These are phyloP conservation scores for Candida golubevii DNA, from an alignment of 805 yeast species.

Conservation along the genomic window DNA sequence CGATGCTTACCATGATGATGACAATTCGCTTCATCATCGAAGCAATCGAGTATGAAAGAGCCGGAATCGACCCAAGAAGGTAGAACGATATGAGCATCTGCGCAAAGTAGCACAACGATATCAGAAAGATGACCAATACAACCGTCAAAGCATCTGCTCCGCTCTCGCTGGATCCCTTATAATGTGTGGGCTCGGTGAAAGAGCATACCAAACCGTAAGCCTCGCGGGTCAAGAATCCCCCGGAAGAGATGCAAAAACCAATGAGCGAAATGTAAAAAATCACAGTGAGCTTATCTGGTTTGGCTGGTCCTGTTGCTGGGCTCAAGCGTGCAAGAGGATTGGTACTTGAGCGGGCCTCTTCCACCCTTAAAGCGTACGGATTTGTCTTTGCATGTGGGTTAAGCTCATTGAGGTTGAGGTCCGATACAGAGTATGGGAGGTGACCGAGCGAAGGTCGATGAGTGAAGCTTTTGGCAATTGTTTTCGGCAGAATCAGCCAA, in stretches of 20 bases:
- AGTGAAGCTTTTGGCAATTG: constrained; percentile 5
- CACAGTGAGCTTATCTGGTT: constrained; percentile 78
- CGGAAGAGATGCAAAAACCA: constrained; percentile 68
- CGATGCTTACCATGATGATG: constrained; percentile 70
- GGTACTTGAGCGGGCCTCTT: background rate
- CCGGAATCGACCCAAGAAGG: constrained; percentile 73
- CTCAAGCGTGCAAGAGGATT: constrained; percentile 20
- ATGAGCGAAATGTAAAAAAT: constrained; percentile 71
- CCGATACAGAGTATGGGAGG: background rate
- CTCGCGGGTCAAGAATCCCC: constrained; percentile 68
- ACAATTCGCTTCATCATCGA: constrained; percentile 86
- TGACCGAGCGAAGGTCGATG: constrained; percentile 16
- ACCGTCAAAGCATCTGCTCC: constrained; percentile 25
- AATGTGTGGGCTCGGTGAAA: background rate
- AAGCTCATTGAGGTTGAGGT: background rate
- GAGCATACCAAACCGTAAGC: constrained; percentile 28
- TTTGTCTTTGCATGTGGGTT: background rate
- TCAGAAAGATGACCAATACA: constrained; percentile 49
- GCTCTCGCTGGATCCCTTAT: background rate
- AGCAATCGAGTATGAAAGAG: constrained; percentile 83
- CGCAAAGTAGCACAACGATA: constrained; percentile 72
- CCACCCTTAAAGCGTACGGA: background rate
- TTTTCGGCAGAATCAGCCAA: constrained; percentile 7
- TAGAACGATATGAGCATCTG: constrained; percentile 82
- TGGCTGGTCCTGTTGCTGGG: constrained; percentile 19